phyloP scores from a whole-genome alignment of 2,329 filamentous ascomycete species.

The Claviceps sp. region DNA sequence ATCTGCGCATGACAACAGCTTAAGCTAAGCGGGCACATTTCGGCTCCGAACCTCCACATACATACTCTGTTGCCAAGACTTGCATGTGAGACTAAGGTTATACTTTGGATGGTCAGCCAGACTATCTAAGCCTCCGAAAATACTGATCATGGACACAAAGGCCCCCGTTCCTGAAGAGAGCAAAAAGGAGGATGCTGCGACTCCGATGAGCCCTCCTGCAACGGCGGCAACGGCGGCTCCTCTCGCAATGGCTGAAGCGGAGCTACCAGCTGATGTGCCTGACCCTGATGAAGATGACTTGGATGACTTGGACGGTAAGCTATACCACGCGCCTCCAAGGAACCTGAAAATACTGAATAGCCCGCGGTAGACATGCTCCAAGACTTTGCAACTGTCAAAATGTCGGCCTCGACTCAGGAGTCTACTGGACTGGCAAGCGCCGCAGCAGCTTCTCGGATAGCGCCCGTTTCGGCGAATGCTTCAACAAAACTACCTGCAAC shows the following conservation, averaged over 20 bases:
- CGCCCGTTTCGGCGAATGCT: slow-evolving; percentile 20
- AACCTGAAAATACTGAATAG: slow-evolving; percentile 2
- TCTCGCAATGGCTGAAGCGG: neutral
- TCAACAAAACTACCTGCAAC: slow-evolving; percentile 11
- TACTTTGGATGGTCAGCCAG: too few relatives aligned
- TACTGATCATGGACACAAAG: slow-evolving; percentile 10
- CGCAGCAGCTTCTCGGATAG: slow-evolving; percentile 17
- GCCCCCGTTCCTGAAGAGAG: slow-evolving; percentile 9
- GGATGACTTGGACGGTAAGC: slow-evolving; percentile 75
- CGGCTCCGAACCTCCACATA: neutral
- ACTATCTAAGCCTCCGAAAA: too few relatives aligned
- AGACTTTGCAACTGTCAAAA: slow-evolving; percentile 62
- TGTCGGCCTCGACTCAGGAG: slow-evolving; percentile 17
- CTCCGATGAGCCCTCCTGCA: slow-evolving; percentile 8
- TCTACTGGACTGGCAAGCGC: slow-evolving; percentile 10
- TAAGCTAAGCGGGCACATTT: neutral
- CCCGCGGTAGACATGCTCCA: slow-evolving; percentile 67
- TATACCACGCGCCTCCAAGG: neutral
- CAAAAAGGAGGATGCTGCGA: slow-evolving; percentile 12
- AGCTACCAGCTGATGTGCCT: slow-evolving; percentile 37
- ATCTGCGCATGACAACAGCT: neutral
- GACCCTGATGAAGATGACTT: slow-evolving; percentile 89
- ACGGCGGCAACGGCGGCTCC: slow-evolving; percentile 2
- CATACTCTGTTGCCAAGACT: slow-evolving; percentile 1
- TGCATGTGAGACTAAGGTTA: slow-evolving; percentile 6